These are phyloP conservation scores for Amniculicola lignicola DNA, from an alignment of 495 filamentous ascomycete genomes.

Conservation along the genomic window DNA sequence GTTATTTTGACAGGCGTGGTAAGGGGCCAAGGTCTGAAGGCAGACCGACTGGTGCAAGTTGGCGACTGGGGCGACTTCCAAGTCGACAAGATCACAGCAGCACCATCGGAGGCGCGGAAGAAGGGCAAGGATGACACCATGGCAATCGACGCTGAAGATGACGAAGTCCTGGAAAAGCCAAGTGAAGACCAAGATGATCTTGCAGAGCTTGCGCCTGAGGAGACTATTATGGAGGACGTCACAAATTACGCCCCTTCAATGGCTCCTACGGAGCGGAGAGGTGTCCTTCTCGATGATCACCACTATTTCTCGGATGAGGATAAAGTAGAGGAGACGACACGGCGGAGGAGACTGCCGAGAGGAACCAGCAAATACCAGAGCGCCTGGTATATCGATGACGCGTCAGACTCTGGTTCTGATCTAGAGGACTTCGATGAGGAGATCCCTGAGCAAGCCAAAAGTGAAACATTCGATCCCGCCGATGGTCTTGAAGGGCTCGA, in stretches of 20 bases:
- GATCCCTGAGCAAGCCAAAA: constrained; percentile 49
- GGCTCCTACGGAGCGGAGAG: constrained; percentile 59
- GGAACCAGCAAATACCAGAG: constrained; percentile 93
- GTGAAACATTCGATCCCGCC: constrained; percentile 40
- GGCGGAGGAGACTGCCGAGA: constrained; percentile 74
- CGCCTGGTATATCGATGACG: constrained; percentile 86
- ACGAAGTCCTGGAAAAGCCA: constrained; percentile 62
- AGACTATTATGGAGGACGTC: constrained; percentile 66
- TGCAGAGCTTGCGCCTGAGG: constrained; percentile 79
- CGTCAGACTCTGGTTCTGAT: constrained; percentile 84
- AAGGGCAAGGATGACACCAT: constrained; percentile 65
- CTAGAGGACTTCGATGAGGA: constrained; percentile 63
- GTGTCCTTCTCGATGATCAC: constrained; percentile 91
- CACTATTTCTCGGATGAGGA: constrained; percentile 97
- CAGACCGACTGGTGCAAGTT: constrained; percentile 83
- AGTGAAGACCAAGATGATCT: constrained; percentile 77
- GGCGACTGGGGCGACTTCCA: constrained; percentile 96
- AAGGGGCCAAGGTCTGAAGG: constrained; percentile 80
- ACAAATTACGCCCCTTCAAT: constrained; percentile 57
- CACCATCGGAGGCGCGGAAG: constrained; percentile 54
- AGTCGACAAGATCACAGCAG: constrained; percentile 78
- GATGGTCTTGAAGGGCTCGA: constrained; percentile 73
- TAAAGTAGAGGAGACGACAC: constrained; percentile 50
- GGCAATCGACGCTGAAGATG: constrained; percentile 57
- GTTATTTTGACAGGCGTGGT: constrained; percentile 82